Evolutionary conservation across 202 grass and related monocot species (phyloP), one percentile per base, ranked within the genome.

Genomic region (Tripidium arundinaceum): DNA sequence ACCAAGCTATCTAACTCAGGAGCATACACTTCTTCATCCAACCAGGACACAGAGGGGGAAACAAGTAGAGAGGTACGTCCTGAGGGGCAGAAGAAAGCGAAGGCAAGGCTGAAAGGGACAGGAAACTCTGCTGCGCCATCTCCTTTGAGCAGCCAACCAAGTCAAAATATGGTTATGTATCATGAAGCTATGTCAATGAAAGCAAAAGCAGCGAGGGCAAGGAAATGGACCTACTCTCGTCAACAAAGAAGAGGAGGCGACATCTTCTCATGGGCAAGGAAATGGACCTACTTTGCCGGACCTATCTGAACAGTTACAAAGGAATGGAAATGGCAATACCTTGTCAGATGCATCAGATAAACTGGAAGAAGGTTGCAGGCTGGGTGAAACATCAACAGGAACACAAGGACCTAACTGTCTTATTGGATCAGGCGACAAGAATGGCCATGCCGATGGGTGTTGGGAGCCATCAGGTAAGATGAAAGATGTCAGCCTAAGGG

Each of bases 281-380:
- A 58, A 33, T 7, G 11, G 15, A 7, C 28, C 84, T 60, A 61
- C 60, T 54, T 46, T 72, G 19, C 36, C 11, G 5, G 72, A 49
- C 15, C 10, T 57, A 10, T 66, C 60, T 8, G 54, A 61, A 16
- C 33, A 42, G 9, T 63, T 31, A 33, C 65, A 60, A 70, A 13
- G 10, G 31, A 75, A 40, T 87, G 85, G 19, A 72, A 72, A 70
- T 41, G 78, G 13, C 25, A 27, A 67, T 70, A 64, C 10, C 62
- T 58, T 38, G n/a, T 66, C 7, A 13, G 80, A 55, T 71, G 58
- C 6, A 65, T 46, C 37, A 33, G 66, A 59, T 18, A 27, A 58
- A 19, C 25, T 67, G 29, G 72, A 77, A 63, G 73, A 6, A 54
- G 50, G 58, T 27, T 82, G 72, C 43, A 71, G 34, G 28, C 28